These are phyloP conservation scores for Beta vulgaris DNA, from an alignment of 148 eudicot species.

Conservation along the genomic window DNA sequence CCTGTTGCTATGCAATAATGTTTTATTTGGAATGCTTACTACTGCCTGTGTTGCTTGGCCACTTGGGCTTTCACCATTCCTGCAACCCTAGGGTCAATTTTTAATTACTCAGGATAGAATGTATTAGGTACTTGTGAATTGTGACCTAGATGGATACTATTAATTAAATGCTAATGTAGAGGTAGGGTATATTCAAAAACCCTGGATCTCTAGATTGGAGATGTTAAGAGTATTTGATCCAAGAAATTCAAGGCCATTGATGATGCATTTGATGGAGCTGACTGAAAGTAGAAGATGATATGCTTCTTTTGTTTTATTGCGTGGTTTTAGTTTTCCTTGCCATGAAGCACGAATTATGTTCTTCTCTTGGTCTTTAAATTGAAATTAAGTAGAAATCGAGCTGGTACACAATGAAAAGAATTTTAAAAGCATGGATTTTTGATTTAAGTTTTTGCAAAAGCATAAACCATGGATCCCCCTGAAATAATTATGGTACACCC, in stretches of 20 bases:
- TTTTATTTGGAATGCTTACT: slow-evolving; percentile 6
- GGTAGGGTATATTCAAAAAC: neutral
- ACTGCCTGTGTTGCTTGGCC: neutral
- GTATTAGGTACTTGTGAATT: neutral
- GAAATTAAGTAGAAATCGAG: neutral
- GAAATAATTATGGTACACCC: neutral
- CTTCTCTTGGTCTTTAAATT: neutral
- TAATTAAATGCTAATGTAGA: neutral
- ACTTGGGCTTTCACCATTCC: neutral
- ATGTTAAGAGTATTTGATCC: neutral
- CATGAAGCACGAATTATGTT: neutral
- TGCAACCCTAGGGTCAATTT: neutral
- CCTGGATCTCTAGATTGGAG: neutral
- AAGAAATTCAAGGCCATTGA: neutral
- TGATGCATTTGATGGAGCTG: neutral
- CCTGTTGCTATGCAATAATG: neutral
- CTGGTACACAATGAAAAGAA: neutral
- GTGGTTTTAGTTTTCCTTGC: neutral
- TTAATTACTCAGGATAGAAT: slow-evolving; percentile 4
- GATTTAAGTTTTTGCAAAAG: neutral
- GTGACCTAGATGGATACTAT: neutral
- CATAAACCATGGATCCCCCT: neutral
- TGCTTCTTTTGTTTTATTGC: neutral
- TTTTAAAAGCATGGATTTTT: neutral
- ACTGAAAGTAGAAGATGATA: neutral